Percentiles rank a stretch among this genome's conserved stretches.
Conservation (phyloP, 805 yeast genomes). For the Candida peoriensis region DNA sequence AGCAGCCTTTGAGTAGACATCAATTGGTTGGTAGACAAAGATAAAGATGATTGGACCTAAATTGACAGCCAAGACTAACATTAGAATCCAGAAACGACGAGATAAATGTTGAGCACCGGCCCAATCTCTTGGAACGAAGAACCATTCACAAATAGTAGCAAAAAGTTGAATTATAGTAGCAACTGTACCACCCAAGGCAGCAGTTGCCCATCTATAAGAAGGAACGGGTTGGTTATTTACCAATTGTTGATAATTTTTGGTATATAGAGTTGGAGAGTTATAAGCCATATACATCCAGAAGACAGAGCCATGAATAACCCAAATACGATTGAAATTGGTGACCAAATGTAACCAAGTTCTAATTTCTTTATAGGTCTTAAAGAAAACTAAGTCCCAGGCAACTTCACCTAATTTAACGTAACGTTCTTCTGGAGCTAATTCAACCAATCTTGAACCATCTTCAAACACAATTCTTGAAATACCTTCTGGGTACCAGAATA, state of each 20-base stretch:
- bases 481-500: slow-evolving; percentile 99
- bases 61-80: slow-evolving; percentile 62
- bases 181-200: slow-evolving; percentile 87
- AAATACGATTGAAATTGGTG: slow-evolving; percentile 95
- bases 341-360: slow-evolving; percentile 97
- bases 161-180: slow-evolving; percentile 76
- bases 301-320: slow-evolving; percentile 86
- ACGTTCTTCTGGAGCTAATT: slow-evolving; percentile 85
- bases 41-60: slow-evolving; percentile 84
- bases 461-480: slow-evolving; percentile 85
- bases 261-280: slow-evolving; percentile 88
- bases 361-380: slow-evolving; percentile 92
- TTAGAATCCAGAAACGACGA: slow-evolving; percentile 77
- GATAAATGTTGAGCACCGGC: slow-evolving; percentile 97
- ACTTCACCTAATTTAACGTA: slow-evolving; percentile 87
- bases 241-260: slow-evolving; percentile 79
- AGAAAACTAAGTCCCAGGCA: slow-evolving; percentile 86
- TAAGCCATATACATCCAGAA: slow-evolving; percentile 96
- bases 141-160: slow-evolving; percentile 92
- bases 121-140: slow-evolving; percentile 96
- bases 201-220: slow-evolving; percentile 89
- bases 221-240: slow-evolving; percentile 82
- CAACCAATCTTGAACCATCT: slow-evolving; percentile 90
- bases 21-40: slow-evolving; percentile 71
- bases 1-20: slow-evolving; percentile 65